phyloP scores from a whole-genome alignment of 352 stramenopile genomes.

The Phytophthora podocarpi region DNA sequence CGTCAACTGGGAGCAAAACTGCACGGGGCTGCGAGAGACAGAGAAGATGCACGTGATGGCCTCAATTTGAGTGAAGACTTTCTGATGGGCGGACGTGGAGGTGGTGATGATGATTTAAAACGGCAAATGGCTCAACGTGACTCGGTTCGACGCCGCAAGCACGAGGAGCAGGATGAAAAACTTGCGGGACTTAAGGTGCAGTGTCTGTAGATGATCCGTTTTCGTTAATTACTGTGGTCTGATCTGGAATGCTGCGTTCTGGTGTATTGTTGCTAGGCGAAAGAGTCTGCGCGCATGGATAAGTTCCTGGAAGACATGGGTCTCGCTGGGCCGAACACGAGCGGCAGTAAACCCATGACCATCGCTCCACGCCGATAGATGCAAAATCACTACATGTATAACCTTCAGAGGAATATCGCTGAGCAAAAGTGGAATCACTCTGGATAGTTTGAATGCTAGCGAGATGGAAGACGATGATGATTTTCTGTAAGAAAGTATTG shows the following conservation, averaged over 20 bases:
- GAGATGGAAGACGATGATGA: too few species aligned
- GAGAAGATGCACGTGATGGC: slow-evolving; percentile 65
- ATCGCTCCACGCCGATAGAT: slow-evolving; percentile 53
- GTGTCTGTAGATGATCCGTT: not conserved
- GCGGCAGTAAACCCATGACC: slow-evolving; percentile 47
- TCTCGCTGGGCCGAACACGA: slow-evolving; percentile 38
- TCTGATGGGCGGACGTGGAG: slow-evolving; percentile 52
- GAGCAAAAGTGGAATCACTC: too few species aligned
- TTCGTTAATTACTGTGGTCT: too few species aligned
- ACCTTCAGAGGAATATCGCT: too few species aligned
- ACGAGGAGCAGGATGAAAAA: slow-evolving; percentile 48
- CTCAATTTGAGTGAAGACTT: slow-evolving; percentile 74
- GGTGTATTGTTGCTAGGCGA: slow-evolving; percentile 42
- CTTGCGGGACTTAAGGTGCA: slow-evolving; percentile 45
- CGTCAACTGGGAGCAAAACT: slow-evolving; percentile 47
- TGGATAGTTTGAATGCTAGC: too few species aligned
- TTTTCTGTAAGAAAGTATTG: too few species aligned
- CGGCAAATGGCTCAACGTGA: slow-evolving; percentile 46
- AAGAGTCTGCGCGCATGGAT: slow-evolving; percentile 75
- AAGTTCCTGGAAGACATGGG: slow-evolving; percentile 81
- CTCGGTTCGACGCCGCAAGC: slow-evolving; percentile 39
- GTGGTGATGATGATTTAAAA: slow-evolving; percentile 41
- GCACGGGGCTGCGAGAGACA: slow-evolving; percentile 65
- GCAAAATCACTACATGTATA: too few species aligned
- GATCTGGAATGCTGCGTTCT: not conserved